Evolutionary conservation across 2,329 filamentous ascomycete species (phyloP).

Genomic region (Alternaria postmessia): DNA sequence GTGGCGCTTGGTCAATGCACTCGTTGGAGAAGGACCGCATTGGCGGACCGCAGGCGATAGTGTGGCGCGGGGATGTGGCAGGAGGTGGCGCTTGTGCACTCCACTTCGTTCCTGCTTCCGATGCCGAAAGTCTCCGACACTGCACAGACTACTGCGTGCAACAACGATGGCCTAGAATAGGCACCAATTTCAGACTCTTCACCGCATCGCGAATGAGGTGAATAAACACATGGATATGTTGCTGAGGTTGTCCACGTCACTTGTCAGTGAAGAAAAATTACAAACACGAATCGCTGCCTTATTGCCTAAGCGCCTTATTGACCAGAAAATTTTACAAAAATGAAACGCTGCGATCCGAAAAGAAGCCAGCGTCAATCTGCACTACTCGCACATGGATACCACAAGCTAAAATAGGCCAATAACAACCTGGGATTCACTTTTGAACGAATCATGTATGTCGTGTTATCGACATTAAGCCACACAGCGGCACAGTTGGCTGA

Average conservation of each 20-base stretch:
- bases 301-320: not conserved
- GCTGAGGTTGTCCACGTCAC: not conserved
- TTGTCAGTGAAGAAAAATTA: not conserved
- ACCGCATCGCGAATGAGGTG: not conserved
- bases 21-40: not conserved
- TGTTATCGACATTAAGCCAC: not conserved
- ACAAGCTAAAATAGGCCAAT: not conserved
- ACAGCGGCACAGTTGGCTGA: not conserved
- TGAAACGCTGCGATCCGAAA: not conserved
- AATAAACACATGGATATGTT: not conserved
- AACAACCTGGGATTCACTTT: not conserved
- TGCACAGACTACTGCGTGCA: not conserved
- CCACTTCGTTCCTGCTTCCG: not conserved
- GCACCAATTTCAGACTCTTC: not conserved
- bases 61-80: not conserved
- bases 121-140: not conserved
- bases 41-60: not conserved
- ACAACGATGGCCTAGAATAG: not conserved
- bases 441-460: not conserved
- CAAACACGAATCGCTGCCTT: not conserved
- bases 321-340: not conserved
- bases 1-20: not conserved
- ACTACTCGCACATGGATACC: not conserved
- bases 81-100: not conserved
- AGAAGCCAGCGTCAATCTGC: not conserved